Base-by-base conservation (phyloP, 805 yeast genomes). In the Kodamaea lidongshanica region DNA sequence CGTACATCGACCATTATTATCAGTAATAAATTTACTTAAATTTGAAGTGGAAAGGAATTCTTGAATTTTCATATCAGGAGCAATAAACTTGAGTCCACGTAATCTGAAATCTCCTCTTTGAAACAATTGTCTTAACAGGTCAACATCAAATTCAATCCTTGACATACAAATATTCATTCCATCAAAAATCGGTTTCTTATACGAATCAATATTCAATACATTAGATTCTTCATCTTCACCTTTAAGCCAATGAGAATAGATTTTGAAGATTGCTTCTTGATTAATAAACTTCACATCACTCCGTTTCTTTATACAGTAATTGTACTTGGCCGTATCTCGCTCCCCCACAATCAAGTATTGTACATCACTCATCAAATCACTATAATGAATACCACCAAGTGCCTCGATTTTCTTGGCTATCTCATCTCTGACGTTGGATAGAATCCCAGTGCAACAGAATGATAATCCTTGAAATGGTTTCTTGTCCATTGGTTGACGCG, bases 341-440 rank as follows among this genome's bases (percentile, higher is more conserved):
- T 63, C 65, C 2, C 85, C 86, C 17, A 79, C 77, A 4, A 81
- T 61, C 15, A 81, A 52, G 23, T 71, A 70, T 31, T 70, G 65
- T 3, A 74, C 78, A 46, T 75, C 77, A 27, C 75, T 70, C 61
- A 78, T 74, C 40, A 80, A 52, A 44, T 79, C 79, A 23, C 65
- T 64, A 35, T 67, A 63, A 40, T 66, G 72, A 7, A 43, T 46
- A 1, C 87, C 88, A 6, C 88, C 89, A 50, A 80, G 60, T 6
- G 65, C 56, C 16, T 55, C 48, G 34, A 79, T 65, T 45, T 67
- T 67, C 7, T 54, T 48, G 2, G 67, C 60, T 16, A 77, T 44
- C 10, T 58, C 65, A 14, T 62, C 58, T 39, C 74, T 61, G 19
- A 54, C 46, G 3, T 54, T 48, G 7, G 62, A 46, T 3, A 58